Evolutionary conservation across 148 eudicot genomes (phyloP), one percentile per base, ranked within the genome.

Genomic region (Rhododendron griersonianum): DNA sequence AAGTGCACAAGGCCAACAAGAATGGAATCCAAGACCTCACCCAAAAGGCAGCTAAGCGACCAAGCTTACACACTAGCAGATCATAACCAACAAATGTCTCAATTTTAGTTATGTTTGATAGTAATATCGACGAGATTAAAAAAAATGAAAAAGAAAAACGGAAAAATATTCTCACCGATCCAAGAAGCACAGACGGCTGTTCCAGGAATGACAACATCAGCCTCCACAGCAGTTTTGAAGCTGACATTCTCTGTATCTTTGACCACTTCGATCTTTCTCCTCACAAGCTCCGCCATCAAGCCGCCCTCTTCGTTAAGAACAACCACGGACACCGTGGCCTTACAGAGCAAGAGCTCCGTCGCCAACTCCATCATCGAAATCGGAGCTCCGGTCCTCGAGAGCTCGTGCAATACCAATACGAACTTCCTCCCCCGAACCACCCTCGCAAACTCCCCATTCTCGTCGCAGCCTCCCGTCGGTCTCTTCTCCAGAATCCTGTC

Each of bases 291-390:
- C 14, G 91, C 82, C 96, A 95, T 88, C 87, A 98, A 90, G 6
- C 99, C 98, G 79, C 99, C 99, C 86, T 89, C 92, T 90, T 86
- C 92, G 87, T 94, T 94, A 73, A 98, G 94, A 89, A 92, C 92
- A 9, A 98, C 96, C 39, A 91, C 98, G 75, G 95, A 92, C 85
- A 98, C 98, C 7, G 93, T 91, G 45, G 99, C 98, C 85, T 98
- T 96, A 85, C 99, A 98, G 89, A 98, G 94, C 90, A 98, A 80
- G 78, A 98, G 91, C 89, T 98, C 99, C 1, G 97, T 91, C 11
- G 97, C 98, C 88, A 98, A 88, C 91, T 98, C 99, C 92, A 98
- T 87, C 99, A 98, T 98, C 21, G 99, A 95, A 87, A 95, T 96
- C 10, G 98, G 98, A 48, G 99, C 98, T 14, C 98, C 99, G 35